phyloP scores from a whole-genome alignment of 1,139 yeast genomes.

The Suhomyces ambrosiae region DNA sequence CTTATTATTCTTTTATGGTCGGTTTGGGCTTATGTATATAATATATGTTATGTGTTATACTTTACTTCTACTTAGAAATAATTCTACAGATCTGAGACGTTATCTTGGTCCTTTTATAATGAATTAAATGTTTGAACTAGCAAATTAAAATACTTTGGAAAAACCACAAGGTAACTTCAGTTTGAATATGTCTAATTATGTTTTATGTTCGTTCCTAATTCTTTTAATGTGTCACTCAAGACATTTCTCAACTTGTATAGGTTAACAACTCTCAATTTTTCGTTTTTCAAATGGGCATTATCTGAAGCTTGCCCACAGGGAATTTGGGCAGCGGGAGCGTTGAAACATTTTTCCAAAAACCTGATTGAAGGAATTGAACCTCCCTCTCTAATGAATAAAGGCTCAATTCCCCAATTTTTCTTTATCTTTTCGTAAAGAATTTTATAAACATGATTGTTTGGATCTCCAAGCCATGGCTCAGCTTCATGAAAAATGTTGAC shows the following conservation, averaged over 20 bases:
- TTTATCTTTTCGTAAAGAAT: constrained; percentile 61
- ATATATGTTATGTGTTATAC: constrained; percentile 4
- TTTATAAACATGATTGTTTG: constrained; percentile 69
- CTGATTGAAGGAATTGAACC: constrained; percentile 94
- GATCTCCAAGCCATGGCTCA: constrained; percentile 96
- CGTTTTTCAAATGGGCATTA: constrained; percentile 90
- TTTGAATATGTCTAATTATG: neutral
- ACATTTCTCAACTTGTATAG: constrained; percentile 73
- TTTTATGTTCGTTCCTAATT: constrained; percentile 26
- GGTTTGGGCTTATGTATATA: constrained; percentile 5
- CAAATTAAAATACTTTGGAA: no score
- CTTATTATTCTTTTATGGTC: constrained; percentile 6
- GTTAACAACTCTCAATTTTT: constrained; percentile 76
- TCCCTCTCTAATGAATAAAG: constrained; percentile 89
- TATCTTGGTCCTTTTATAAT: no score
- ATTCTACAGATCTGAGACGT: no score
- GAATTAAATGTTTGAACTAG: neutral
- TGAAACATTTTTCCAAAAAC: constrained; percentile 75
- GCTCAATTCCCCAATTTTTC: constrained; percentile 67
- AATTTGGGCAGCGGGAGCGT: constrained; percentile 90
- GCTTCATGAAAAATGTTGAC: constrained; percentile 77
- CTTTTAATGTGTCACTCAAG: constrained; percentile 55
- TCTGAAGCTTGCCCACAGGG: constrained; percentile 97
- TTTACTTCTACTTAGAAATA: no score
- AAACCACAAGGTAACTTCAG: no score